These are phyloP conservation scores for Breynia disticha DNA, from an alignment of 441 rosid genomes.

Conservation along the genomic window DNA sequence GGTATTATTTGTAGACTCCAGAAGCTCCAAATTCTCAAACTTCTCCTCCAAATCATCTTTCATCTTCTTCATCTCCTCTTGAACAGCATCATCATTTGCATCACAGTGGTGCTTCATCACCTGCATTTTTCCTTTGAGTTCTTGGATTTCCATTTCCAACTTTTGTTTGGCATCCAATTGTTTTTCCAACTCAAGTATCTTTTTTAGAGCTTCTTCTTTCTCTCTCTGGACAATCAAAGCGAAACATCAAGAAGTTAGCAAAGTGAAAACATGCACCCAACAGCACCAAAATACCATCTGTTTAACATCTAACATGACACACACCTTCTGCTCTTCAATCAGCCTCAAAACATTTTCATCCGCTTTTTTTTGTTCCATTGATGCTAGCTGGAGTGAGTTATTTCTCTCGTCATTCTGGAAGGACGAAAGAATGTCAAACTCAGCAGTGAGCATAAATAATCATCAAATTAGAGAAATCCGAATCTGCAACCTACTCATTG, in stretches of 20 bases:
- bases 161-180: conserved; percentile 67
- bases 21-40: conserved; percentile 30
- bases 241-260: conserved; percentile 6
- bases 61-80: conserved; percentile 64
- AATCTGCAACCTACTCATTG: background rate
- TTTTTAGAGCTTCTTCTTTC: conserved; percentile 56
- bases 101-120: conserved; percentile 82
- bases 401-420: conserved; percentile 54
- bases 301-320: background rate
- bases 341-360: conserved; percentile 65
- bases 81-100: conserved; percentile 60
- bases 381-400: conserved; percentile 61
- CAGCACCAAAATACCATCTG: background rate
- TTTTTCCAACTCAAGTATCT: conserved; percentile 63
- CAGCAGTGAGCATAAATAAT: conserved; percentile 4
- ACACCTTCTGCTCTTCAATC: conserved; percentile 76
- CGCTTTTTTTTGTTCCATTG: conserved; percentile 67
- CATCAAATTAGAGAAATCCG: conserved; percentile 2
- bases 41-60: conserved; percentile 48
- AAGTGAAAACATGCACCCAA: background rate
- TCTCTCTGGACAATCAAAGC: conserved; percentile 54
- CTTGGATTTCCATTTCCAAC: conserved; percentile 83
- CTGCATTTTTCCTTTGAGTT: conserved; percentile 68
- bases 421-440: conserved; percentile 17
- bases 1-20: conserved; percentile 33